Base-by-base conservation (phyloP, 805 yeast genomes). In the Saccharomycopsis oosterbeekiorum region DNA sequence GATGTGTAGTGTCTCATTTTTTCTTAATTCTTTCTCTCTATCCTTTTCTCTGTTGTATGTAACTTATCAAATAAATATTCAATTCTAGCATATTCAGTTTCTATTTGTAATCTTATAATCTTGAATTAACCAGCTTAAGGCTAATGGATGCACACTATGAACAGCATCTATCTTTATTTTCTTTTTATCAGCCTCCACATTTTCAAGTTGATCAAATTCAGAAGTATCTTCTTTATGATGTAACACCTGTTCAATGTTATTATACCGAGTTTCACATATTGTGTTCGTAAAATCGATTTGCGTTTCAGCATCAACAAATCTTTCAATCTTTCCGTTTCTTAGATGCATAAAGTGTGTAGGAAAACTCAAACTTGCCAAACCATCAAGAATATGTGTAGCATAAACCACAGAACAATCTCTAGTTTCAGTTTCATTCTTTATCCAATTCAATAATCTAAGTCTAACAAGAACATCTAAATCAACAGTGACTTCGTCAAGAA, bases 371-470 rank as follows among this genome's bases (percentile, higher is more conserved):
- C 58, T 36, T 14, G 89, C 90, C 61, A 94, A 79, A 0, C 99
- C 99, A 69, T 94, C 99, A 72, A 94, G 94, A 56, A 94, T 94
- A 69, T 94, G 99, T 0, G 99, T 94, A 2, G 98, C 94, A 70
- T 94, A 94, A 3, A 93, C 84, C 42, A 94, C 89, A 56, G 91
- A 84, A 64, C 96, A 84, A 19, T 79, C 73, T 62, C 98, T 78
- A 0, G 75, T 70, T 57, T 75, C 76, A 4, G 97, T 89, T 70
- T 94, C 99, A n/a, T 73, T 69, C 65, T 79, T 80, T 67, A 94
- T 75, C 70, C 89, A 94, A 1, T 78, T 75, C 64, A 94, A 75
- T 57, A 94, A 75, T 60, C 89, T 78, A 40, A 84, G 82, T 67
- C 99, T 79, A 1, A 92, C 98, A 57, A 94, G 78, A 6, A 94